Conservation (phyloP, 2,329 filamentous ascomycete genomes). For the Colletotrichum endophyticum region DNA sequence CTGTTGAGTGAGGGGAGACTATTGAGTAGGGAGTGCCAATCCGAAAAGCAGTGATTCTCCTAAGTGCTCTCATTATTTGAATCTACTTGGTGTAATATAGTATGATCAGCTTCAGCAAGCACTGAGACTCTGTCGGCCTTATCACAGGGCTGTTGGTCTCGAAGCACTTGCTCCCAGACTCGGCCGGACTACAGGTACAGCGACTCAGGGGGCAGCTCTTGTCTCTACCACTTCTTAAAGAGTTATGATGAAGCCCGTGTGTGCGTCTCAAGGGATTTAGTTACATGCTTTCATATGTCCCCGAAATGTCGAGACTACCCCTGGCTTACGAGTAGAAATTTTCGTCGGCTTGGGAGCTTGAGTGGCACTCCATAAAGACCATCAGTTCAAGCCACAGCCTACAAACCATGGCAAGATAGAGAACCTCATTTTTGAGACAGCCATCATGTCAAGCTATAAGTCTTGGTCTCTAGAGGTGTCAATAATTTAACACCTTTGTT, state of each 20-base stretch:
- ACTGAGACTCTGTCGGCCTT: rapidly evolving
- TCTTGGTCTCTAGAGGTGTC: rapidly evolving
- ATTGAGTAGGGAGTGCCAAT: no score
- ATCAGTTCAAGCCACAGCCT: neutral
- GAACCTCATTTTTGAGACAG: neutral
- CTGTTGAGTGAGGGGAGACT: no score
- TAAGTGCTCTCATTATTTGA: neutral
- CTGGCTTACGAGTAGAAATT: no score
- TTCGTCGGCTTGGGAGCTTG: no score
- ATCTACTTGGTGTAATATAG: rapidly evolving
- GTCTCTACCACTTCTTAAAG: neutral
- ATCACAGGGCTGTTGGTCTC: neutral
- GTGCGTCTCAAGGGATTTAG: no score
- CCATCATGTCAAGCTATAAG: neutral
- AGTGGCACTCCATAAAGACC: no score
- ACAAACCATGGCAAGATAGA: neutral
- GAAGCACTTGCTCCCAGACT: neutral
- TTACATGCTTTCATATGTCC: no score
- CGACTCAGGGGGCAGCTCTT: neutral
- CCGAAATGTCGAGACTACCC: no score
- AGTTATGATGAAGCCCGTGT: neutral
- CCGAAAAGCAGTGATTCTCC: no score
- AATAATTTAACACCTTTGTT: neutral
- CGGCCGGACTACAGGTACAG: rapidly evolving
- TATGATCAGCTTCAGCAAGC: neutral